Evolutionary conservation across 2,329 filamentous ascomycete genomes (phyloP).

Genomic region (Pestalotiopsis sp.): DNA sequence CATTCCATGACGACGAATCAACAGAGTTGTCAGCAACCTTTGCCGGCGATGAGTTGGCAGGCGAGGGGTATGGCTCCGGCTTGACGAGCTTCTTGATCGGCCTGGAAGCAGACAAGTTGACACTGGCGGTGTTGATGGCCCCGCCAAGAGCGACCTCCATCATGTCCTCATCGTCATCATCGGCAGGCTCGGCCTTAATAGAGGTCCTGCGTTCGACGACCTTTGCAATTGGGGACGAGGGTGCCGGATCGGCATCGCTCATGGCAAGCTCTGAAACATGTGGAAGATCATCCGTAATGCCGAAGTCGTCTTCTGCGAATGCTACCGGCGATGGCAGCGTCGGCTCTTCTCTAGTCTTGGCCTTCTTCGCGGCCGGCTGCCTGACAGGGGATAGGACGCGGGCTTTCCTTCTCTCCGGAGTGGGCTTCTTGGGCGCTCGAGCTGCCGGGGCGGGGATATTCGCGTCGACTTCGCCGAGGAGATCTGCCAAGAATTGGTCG

Average conservation of each 20-base stretch:
- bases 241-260: slow-evolving; percentile 73
- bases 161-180: slow-evolving; percentile 76
- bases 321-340: slow-evolving; percentile 50
- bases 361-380: slow-evolving; percentile 57
- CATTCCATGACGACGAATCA: slow-evolving; percentile 86
- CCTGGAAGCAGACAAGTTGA: slow-evolving; percentile 84
- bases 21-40: slow-evolving; percentile 61
- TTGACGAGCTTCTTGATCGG: slow-evolving; percentile 77
- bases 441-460: slow-evolving; percentile 62
- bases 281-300: slow-evolving; percentile 57
- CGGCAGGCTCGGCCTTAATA: slow-evolving; percentile 49
- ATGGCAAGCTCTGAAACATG: slow-evolving; percentile 61
- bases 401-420: slow-evolving; percentile 75
- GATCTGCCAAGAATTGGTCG: slow-evolving; percentile 79
- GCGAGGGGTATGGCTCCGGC: slow-evolving; percentile 66
- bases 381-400: slow-evolving; percentile 75
- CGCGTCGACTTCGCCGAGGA: slow-evolving; percentile 85
- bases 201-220: slow-evolving; percentile 71
- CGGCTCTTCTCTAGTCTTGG: slow-evolving; percentile 51
- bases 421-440: slow-evolving; percentile 62
- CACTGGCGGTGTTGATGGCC: slow-evolving; percentile 65
- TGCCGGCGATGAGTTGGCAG: slow-evolving; percentile 75
- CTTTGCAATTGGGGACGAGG: slow-evolving; percentile 82
- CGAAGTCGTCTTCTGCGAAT: slow-evolving; percentile 58
- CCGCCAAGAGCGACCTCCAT: slow-evolving; percentile 86